A percentile compares a stretch with the other conserved stretches of the same genome.
These are phyloP conservation scores for Coniochaeta sp. DNA, from an alignment of 2,329 filamentous ascomycete species.

Conservation along the genomic window DNA sequence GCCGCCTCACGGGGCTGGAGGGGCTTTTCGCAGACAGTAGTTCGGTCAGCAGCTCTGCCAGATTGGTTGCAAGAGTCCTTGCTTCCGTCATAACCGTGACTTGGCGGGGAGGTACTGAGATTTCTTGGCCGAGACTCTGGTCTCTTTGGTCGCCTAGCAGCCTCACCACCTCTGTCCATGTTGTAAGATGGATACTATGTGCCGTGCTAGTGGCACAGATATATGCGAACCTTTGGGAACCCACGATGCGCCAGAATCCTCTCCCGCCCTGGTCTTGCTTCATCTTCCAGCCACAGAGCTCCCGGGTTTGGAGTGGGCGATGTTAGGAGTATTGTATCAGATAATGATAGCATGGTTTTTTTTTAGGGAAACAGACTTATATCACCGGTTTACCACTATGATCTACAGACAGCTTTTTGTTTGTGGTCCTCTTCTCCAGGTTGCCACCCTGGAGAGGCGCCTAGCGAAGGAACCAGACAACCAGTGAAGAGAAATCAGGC, in stretches of 20 bases:
- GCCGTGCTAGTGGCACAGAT: background rate
- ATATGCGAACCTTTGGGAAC: background rate
- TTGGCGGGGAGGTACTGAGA: background rate
- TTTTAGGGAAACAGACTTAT: background rate
- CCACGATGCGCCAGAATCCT: background rate
- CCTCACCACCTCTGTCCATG: background rate
- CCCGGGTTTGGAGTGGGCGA: background rate
- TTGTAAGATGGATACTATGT: no score
- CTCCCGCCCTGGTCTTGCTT: background rate
- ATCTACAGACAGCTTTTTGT: background rate
- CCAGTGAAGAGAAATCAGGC: background rate
- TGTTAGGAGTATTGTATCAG: background rate
- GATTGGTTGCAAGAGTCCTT: constrained; percentile 1
- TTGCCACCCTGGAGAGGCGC: background rate
- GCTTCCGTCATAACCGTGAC: constrained; percentile 1
- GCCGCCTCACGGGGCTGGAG: constrained; percentile 35
- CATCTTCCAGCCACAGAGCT: background rate
- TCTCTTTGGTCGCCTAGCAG: background rate
- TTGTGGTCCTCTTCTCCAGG: no score
- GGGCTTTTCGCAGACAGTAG: background rate
- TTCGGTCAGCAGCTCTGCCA: background rate
- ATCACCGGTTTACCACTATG: background rate
- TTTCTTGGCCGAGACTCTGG: background rate
- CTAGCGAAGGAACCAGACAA: background rate
- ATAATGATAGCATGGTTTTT: background rate